phyloP scores from a whole-genome alignment of 2,329 filamentous ascomycete genomes.

The Phaeosphaeria sp. region DNA sequence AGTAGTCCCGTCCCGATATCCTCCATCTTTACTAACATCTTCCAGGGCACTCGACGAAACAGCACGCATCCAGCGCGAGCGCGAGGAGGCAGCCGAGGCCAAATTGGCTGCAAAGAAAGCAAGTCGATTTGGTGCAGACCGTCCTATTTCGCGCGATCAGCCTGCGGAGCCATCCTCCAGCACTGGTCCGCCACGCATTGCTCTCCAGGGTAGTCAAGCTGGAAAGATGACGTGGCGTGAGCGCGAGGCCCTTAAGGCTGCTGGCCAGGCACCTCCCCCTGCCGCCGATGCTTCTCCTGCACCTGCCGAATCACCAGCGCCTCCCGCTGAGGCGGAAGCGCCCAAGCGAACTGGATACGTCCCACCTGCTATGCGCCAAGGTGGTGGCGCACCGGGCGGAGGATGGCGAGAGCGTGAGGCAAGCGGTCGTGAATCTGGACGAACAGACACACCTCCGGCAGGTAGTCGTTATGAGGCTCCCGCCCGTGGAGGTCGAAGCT shows the following conservation, averaged over 20 bases:
- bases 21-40: constrained; percentile 37
- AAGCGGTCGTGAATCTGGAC: constrained; percentile 32
- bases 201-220: constrained; percentile 57
- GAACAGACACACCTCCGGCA: constrained; percentile 43
- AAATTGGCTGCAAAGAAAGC: constrained; percentile 69
- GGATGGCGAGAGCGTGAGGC: constrained; percentile 48
- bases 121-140: constrained; percentile 47
- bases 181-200: constrained; percentile 65
- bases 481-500: constrained; percentile 31
- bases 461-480: constrained; percentile 39
- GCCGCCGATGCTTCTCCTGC: constrained; percentile 45
- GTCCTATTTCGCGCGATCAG: constrained; percentile 45
- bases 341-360: constrained; percentile 54
- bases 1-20: constrained; percentile 37
- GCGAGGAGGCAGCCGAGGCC: constrained; percentile 87
- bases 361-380: constrained; percentile 52
- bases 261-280: constrained; percentile 34
- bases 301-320: constrained; percentile 30
- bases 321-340: constrained; percentile 33
- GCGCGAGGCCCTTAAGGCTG: constrained; percentile 63
- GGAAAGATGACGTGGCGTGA: constrained; percentile 75
- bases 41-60: constrained; percentile 67
- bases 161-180: constrained; percentile 47
- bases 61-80: constrained; percentile 72
- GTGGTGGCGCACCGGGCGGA: constrained; percentile 38